Percentiles rank a stretch among this genome's conserved stretches.
Evolutionary conservation across 768 basidiomycete species (phyloP).

Genomic region (Calocybe cyanea): DNA sequence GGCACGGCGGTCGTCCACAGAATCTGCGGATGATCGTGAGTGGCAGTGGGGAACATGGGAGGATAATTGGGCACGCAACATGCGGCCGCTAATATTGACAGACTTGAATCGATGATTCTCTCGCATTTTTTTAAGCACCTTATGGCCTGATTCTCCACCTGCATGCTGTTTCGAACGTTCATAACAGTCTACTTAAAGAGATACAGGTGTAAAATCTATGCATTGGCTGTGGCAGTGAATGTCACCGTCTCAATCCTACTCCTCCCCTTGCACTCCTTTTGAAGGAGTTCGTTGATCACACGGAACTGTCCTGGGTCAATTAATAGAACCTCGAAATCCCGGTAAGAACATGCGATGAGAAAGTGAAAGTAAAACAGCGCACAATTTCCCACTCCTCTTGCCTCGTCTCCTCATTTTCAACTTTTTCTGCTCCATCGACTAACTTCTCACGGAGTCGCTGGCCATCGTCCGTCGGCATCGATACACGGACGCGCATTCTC

Average conservation of each 20-base stretch:
- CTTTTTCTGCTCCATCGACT: conserved; percentile 67
- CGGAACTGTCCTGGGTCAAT: conserved; percentile 94
- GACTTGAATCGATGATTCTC: conserved; percentile 11
- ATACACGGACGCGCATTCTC: conserved; percentile 85
- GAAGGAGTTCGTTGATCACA: conserved; percentile 82
- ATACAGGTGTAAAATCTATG: conserved; percentile 3
- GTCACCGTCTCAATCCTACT: conserved; percentile 83
- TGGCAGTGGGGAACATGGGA: conserved; percentile 78
- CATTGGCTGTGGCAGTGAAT: conserved; percentile 57
- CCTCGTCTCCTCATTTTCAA: conserved; percentile 78
- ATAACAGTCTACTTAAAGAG: background rate
- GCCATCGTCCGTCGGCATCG: conserved; percentile 64
- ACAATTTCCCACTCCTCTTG: conserved; percentile 85
- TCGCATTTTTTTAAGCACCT: no score
- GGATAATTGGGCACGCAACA: conserved; percentile 74
- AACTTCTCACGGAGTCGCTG: conserved; percentile 70
- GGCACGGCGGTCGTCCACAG: conserved; percentile 14
- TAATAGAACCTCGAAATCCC: conserved; percentile 62
- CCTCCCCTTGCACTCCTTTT: conserved; percentile 86
- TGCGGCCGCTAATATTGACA: conserved; percentile 54
- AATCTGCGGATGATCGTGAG: conserved; percentile 19
- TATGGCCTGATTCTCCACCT: no score
- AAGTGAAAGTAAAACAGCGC: conserved; percentile 26
- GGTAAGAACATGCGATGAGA: conserved; percentile 1
- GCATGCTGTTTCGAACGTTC: no score